Evolutionary conservation across 2,329 filamentous ascomycete genomes (phyloP), one percentile per base, ranked within the genome.

Genomic region (Westerdykella aurantiaca): DNA sequence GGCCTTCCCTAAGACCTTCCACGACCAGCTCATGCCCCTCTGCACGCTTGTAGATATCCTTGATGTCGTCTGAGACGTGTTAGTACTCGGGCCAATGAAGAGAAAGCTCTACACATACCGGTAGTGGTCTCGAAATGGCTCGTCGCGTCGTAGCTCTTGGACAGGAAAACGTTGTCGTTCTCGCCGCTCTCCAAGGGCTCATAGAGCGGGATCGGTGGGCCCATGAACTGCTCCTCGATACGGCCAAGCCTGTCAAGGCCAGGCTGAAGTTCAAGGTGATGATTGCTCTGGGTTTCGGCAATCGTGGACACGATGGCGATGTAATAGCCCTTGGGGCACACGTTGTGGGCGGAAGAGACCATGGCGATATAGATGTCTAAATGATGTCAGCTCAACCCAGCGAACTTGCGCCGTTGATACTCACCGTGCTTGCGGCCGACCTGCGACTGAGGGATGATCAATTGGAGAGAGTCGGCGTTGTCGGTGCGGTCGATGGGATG

Each of bases 241-340:
- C 82, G 81, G 57, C 93, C 93, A 23, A 98, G 83, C 55, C 91
- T 84, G 63, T 96, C 89, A 55, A 97, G 83, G 63, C 91, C 93
- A 23, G 90, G 83, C 71, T 93, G 82, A 35, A 98, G 83, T 75
- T 98, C 93, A 45, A 96, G 77, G 71, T 98, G 93, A 72, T 95
- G 90, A 79, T 98, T 97, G 53, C 87, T 83, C 49, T 83, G 75
- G 37, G 83, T 84, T 77, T 98, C 94, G 52, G 93, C 88, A 64
- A 98, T 96, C 47, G 93, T 98, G 38, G 89, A 95, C 53, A 98
- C 91, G 49, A 97, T 98, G 60, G 93, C 93, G 58, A 98, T 88
- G 77, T 94, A 98, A 81, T 96, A 97, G 49, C 91, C 91, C 80
- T 95, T 95, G 61, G 94, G 93, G 75, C 91, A 97, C 58, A 98